A percentile compares a stretch with the other conserved stretches of the same genome.
These are phyloP conservation scores for Phytopythium vexans DNA, from an alignment of 352 stramenopile species.

Conservation along the genomic window DNA sequence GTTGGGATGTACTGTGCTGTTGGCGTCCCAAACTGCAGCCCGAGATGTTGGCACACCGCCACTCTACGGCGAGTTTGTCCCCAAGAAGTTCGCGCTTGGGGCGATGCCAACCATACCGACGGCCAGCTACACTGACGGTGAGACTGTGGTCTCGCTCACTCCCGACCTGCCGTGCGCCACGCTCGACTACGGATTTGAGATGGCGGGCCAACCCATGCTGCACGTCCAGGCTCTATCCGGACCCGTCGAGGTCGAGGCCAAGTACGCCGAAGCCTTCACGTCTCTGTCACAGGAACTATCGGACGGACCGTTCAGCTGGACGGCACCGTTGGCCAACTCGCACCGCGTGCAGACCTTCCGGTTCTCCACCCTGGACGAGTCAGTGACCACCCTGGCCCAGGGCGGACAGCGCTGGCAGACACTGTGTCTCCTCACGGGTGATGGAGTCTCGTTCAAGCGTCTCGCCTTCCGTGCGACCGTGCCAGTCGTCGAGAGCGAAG, in stretches of 20 bases:
- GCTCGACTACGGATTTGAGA: conserved; percentile 25
- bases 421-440: conserved; percentile 15
- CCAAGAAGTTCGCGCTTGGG: conserved; percentile 20
- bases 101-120: conserved; percentile 4
- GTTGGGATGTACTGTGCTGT: too few species aligned
- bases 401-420: conserved; percentile 21
- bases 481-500: conserved; percentile 21
- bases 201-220: conserved; percentile 22
- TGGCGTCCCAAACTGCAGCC: too few species aligned
- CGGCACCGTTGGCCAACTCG: conserved; percentile 17
- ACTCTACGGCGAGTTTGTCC: conserved; percentile 17
- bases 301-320: conserved; percentile 17
- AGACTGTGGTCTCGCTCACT: conserved; percentile 12
- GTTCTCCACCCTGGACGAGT: conserved; percentile 10
- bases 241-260: conserved; percentile 22
- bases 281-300: conserved; percentile 16
- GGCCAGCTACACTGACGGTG: conserved; percentile 5
- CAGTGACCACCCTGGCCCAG: conserved; percentile 20
- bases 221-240: conserved; percentile 14
- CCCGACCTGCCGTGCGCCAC: conserved; percentile 12
- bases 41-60: too few species aligned
- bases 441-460: conserved; percentile 19
- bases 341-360: conserved; percentile 24
- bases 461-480: conserved; percentile 21
- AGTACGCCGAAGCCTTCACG: conserved; percentile 23